phyloP scores from a whole-genome alignment of 2,329 filamentous ascomycete genomes.

The Calonectria honghensis region DNA sequence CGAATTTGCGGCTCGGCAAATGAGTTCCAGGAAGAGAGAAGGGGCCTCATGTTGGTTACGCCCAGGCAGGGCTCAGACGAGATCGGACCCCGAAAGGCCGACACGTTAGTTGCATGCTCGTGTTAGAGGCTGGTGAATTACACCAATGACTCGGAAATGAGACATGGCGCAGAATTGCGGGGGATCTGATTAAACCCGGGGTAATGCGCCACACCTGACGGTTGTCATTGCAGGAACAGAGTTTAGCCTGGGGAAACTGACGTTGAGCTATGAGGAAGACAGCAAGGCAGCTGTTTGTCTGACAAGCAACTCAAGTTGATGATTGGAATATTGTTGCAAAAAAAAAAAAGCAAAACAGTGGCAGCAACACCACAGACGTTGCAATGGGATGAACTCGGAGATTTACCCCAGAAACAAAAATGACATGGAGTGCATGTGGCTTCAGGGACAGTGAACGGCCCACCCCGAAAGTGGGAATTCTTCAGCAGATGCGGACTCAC shows the following conservation, averaged over 20 bases:
- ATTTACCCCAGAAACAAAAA: constrained; percentile 9
- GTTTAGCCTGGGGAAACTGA: too few species aligned
- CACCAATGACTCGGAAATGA: constrained; percentile 17
- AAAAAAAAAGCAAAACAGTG: not conserved
- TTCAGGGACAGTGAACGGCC: not conserved
- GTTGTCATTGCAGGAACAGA: not conserved
- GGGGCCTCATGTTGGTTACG: not conserved
- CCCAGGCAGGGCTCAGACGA: not conserved
- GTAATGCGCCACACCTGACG: not conserved
- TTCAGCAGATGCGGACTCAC: constrained; percentile 13
- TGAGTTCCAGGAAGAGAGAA: constrained; percentile 6
- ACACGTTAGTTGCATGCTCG: not conserved
- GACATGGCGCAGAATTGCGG: constrained; percentile 16
- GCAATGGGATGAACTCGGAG: constrained; percentile 7
- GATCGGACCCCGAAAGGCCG: constrained; percentile 5
- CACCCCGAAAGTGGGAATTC: constrained; percentile 4
- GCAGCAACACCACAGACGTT: not conserved
- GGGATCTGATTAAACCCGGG: constrained; percentile 10
- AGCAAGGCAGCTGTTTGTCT: not conserved
- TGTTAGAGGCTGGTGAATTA: not conserved
- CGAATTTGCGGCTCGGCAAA: constrained; percentile 17
- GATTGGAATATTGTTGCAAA: not conserved
- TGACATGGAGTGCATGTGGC: constrained; percentile 21
- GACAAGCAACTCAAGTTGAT: not conserved
- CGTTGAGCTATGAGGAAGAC: not conserved